phyloP scores from a whole-genome alignment of 2,329 filamentous ascomycete genomes.

The Endocalyx cinctus region DNA sequence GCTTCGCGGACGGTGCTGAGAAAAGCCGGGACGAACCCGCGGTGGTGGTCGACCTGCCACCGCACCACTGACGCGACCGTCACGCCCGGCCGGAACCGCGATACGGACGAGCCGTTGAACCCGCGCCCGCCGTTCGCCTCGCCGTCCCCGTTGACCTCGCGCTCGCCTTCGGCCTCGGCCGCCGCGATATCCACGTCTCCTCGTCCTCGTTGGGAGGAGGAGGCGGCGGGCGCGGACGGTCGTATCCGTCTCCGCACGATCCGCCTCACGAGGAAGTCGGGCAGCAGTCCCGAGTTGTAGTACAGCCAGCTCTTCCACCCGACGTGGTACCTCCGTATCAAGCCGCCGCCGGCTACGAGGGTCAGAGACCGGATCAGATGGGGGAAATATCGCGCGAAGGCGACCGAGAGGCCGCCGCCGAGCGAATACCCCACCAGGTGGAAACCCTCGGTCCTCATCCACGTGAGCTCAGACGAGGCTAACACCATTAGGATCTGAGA shows the following conservation, averaged over 20 bases:
- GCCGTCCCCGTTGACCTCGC: slow-evolving; percentile 25
- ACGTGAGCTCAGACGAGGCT: slow-evolving; percentile 56
- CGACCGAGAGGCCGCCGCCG: slow-evolving; percentile 67
- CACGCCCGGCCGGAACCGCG: slow-evolving; percentile 44
- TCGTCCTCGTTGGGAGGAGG: too few species aligned
- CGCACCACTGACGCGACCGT: slow-evolving; percentile 59
- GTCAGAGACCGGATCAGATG: slow-evolving; percentile 58
- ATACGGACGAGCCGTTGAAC: slow-evolving; percentile 47
- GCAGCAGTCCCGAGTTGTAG: slow-evolving; percentile 57
- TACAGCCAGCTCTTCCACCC: slow-evolving; percentile 57
- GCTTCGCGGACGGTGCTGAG: slow-evolving; percentile 66
- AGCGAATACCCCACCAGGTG: slow-evolving; percentile 75
- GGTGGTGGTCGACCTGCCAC: slow-evolving; percentile 66
- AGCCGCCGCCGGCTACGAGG: slow-evolving; percentile 63
- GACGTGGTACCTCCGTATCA: slow-evolving; percentile 61
- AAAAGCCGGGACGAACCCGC: slow-evolving; percentile 66
- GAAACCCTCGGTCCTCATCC: slow-evolving; percentile 51
- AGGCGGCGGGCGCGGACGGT: slow-evolving; percentile 9
- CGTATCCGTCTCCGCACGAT: slow-evolving; percentile 26
- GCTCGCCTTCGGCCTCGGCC: slow-evolving; percentile 20
- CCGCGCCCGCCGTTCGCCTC: slow-evolving; percentile 31
- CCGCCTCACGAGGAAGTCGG: slow-evolving; percentile 50
- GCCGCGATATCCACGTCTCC: slow-evolving; percentile 16
- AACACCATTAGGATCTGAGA: slow-evolving; percentile 62
- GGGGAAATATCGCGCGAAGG: slow-evolving; percentile 67